Percentiles rank a stretch among this genome's conserved stretches.
Conservation (phyloP, 2,329 filamentous ascomycete genomes). For the Venturia asperata region DNA sequence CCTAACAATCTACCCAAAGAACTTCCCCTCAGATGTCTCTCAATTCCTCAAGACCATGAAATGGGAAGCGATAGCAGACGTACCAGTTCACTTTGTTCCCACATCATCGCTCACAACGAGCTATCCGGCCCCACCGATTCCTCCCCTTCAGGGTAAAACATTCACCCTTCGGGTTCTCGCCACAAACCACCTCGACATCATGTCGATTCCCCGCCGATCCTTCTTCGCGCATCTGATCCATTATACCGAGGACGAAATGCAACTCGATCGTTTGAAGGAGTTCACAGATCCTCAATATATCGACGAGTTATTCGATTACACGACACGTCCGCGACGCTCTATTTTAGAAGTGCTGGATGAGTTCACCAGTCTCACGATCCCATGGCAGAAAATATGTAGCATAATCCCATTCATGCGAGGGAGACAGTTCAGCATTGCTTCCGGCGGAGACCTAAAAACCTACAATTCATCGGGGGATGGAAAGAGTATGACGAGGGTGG, state of each 20-base stretch:
- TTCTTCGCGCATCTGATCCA: conserved; percentile 77
- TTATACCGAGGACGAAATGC: conserved; percentile 63
- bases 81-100: conserved; percentile 50
- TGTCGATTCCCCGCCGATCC: conserved; percentile 75
- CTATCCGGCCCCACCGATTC: conserved; percentile 34
- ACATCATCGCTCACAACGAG: conserved; percentile 28
- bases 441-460: conserved; percentile 47
- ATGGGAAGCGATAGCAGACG: conserved; percentile 69
- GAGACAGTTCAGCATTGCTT: conserved; percentile 90
- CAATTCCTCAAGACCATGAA: conserved; percentile 69
- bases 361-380: conserved; percentile 76
- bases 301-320: conserved; percentile 94
- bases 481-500: conserved; percentile 44
- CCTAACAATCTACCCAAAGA: conserved; percentile 77
- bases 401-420: conserved; percentile 77
- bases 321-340: conserved; percentile 78
- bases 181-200: conserved; percentile 79
- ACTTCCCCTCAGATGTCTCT: conserved; percentile 74
- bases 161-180: conserved; percentile 69
- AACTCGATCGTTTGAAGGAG: conserved; percentile 75
- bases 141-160: conserved; percentile 25
- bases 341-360: conserved; percentile 91
- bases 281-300: conserved; percentile 72
- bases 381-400: conserved; percentile 62
- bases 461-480: not conserved